Percentiles rank a stretch among this genome's conserved stretches.
These are phyloP conservation scores for Neophaeococcomyces aloes DNA, from an alignment of 2,329 filamentous ascomycete species.

Conservation along the genomic window DNA sequence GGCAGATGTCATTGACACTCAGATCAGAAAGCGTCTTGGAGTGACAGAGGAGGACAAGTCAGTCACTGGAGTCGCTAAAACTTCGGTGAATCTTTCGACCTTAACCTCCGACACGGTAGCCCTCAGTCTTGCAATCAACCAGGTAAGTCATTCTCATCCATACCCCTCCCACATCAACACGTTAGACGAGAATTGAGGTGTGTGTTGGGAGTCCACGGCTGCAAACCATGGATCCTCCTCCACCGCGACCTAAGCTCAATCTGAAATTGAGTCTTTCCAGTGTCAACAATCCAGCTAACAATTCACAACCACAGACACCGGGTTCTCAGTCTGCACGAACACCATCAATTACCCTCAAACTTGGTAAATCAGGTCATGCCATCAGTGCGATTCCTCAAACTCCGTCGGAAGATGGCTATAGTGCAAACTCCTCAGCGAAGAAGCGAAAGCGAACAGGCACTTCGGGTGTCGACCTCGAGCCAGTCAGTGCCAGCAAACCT, in stretches of 20 bases:
- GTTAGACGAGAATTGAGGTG: not conserved
- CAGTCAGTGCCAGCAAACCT: not conserved
- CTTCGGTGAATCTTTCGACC: not conserved
- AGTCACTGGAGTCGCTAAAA: not conserved
- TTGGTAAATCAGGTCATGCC: conserved; percentile 7
- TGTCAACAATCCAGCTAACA: not conserved
- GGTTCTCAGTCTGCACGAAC: conserved; percentile 13
- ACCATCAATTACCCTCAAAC: conserved; percentile 21
- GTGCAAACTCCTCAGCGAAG: conserved; percentile 23
- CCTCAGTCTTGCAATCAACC: not conserved
- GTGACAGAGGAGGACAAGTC: no score
- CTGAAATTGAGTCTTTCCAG: conserved; percentile 19
- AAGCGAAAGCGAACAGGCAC: conserved; percentile 17
- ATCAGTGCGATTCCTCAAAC: conserved; percentile 18
- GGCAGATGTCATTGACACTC: not conserved
- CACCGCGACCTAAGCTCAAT: conserved; percentile 21
- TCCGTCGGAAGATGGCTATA: conserved; percentile 15
- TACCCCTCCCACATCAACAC: not conserved
- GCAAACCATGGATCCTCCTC: conserved; percentile 4
- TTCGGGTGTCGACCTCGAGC: not conserved
- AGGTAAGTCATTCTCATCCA: conserved; percentile 1
- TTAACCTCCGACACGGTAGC: not conserved
- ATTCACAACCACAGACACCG: conserved; percentile 14
- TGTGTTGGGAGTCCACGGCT: not conserved
- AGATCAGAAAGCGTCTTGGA: not conserved